Percentiles rank a stretch among this genome's conserved stretches.
Evolutionary conservation across 495 filamentous ascomycete species (phyloP).

Genomic region (Aspergillus kassunensis): DNA sequence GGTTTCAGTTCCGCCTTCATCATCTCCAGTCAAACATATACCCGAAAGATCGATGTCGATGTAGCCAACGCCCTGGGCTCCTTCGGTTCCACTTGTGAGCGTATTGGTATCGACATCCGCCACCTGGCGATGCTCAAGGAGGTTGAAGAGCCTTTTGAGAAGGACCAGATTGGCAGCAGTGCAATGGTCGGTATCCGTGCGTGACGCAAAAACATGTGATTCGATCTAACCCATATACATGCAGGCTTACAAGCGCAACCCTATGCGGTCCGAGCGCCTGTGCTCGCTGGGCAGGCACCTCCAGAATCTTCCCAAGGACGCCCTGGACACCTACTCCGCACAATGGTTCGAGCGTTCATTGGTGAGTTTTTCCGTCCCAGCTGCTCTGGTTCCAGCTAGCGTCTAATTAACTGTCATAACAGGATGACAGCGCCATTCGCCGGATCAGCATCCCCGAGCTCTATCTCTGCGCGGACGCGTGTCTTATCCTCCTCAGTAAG

Average conservation of each 20-base stretch:
- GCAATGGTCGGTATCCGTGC: conserved; percentile 40
- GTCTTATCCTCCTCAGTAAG: conserved; percentile 62
- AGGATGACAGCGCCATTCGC: conserved; percentile 60
- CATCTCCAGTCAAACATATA: conserved; percentile 78
- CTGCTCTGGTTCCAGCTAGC: background rate
- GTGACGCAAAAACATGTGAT: background rate
- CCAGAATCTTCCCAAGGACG: conserved; percentile 61
- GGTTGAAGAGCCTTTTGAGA: conserved; percentile 91
- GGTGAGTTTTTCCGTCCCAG: conserved; percentile 33
- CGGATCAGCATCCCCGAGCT: conserved; percentile 73
- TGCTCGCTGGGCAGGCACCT: conserved; percentile 70
- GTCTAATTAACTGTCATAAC: conserved; percentile 13
- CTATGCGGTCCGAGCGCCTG: conserved; percentile 85
- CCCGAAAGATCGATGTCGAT: conserved; percentile 79
- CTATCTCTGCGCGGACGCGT: conserved; percentile 79
- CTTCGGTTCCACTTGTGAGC: conserved; percentile 78
- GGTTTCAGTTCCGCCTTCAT: conserved; percentile 71
- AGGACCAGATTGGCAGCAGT: conserved; percentile 50
- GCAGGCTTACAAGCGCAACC: conserved; percentile 86
- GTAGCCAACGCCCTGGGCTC: conserved; percentile 76
- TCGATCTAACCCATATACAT: conserved; percentile 19
- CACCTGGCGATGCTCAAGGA: conserved; percentile 77
- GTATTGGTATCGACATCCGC: conserved; percentile 70
- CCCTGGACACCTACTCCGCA: conserved; percentile 69
- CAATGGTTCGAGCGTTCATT: conserved; percentile 77